Evolutionary conservation across 164 flowering plant genomes (phyloP), one percentile per base, ranked within the genome.

Genomic region (Cinnamomum chago): DNA sequence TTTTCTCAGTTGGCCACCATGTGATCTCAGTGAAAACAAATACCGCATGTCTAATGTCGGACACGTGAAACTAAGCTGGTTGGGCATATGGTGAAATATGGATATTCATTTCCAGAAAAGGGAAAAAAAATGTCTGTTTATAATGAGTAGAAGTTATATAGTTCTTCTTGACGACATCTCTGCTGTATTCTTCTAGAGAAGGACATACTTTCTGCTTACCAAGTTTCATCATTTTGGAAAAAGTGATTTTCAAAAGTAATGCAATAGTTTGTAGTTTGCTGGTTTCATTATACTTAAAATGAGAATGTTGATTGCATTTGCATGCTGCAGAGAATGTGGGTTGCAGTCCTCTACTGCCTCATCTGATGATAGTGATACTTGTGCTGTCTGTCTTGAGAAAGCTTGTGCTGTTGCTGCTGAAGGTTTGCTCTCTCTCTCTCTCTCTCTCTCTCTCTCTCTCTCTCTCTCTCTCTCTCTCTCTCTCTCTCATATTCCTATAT

Each of bases 351-450:
- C 85, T 7, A 70, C 83, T 24, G 79, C 79, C 30, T 68, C 88
- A 30, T 74, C 90, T 51, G 97, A 96, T 83, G 98, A 93, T 24
- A 78, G 81, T 68, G 99, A 96, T 74, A 77, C 77, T 62, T 95
- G 99, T 86, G 96, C 97, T 72, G 99, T 95, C 77, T 95, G 97
- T 86, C 78, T 93, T 76, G 99, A 95, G 83, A 90, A 93, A 82
- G 85, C 88, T 50, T 95, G 99, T 74, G 82, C 83, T 76, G 98
- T 93, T 5, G 96, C 99, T 72, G 92, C 98, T 72, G 98, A 95
- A 90, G 99, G 99, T 95, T n/a, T 73, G 81, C 11, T 33, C 69
- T 12, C 47, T 77, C 50, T 67, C 69, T 76, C 33, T 65, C 47
- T 12, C 30, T 66, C 20, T 66, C 30, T 66, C 69, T 17, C 4